Conservation (phyloP, 192 early-diverging fungal genomes). For the Pilaira anomala region DNA sequence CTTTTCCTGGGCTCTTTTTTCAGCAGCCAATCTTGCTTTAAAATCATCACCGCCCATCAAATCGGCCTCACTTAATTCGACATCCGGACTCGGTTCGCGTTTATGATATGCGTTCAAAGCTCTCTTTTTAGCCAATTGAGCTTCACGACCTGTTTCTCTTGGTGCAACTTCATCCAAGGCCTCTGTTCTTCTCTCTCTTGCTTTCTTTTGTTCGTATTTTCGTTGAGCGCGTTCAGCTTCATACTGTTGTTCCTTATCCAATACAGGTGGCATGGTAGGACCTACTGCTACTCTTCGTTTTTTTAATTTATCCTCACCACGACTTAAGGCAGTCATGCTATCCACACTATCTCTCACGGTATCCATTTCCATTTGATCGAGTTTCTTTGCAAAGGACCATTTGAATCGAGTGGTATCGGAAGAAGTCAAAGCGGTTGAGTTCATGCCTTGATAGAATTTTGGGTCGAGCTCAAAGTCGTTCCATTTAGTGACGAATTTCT, state of each 20-base stretch:
- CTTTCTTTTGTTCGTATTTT: conserved; percentile 41
- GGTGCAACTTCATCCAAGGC: conserved; percentile 67
- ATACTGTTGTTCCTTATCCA: conserved; percentile 40
- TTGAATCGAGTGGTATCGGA: conserved; percentile 66
- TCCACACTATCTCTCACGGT: conserved; percentile 57
- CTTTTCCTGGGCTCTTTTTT: conserved; percentile 38
- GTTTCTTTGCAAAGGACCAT: conserved; percentile 66
- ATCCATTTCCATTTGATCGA: conserved; percentile 53
- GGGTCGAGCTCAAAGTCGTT: conserved; percentile 67
- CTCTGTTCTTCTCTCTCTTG: conserved; percentile 48
- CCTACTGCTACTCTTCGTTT: conserved; percentile 8
- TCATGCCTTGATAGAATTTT: conserved; percentile 69
- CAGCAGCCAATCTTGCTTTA: conserved; percentile 44
- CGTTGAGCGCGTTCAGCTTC: conserved; percentile 30
- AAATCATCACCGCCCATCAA: conserved; percentile 61
- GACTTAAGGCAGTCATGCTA: conserved; percentile 46
- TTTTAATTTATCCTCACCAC: neutral
- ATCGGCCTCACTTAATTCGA: conserved; percentile 59
- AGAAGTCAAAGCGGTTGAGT: conserved; percentile 57
- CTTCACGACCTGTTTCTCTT: conserved; percentile 61
- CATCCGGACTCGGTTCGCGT: conserved; percentile 60
- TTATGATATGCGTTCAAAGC: conserved; percentile 56
- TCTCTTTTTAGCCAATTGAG: conserved; percentile 58
- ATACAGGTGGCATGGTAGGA: neutral
- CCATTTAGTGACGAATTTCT: conserved; percentile 86